Percentiles rank a stretch among this genome's conserved stretches.
Evolutionary conservation across 139 green algal genomes (phyloP).

Genomic region (Ulvella scutata): DNA sequence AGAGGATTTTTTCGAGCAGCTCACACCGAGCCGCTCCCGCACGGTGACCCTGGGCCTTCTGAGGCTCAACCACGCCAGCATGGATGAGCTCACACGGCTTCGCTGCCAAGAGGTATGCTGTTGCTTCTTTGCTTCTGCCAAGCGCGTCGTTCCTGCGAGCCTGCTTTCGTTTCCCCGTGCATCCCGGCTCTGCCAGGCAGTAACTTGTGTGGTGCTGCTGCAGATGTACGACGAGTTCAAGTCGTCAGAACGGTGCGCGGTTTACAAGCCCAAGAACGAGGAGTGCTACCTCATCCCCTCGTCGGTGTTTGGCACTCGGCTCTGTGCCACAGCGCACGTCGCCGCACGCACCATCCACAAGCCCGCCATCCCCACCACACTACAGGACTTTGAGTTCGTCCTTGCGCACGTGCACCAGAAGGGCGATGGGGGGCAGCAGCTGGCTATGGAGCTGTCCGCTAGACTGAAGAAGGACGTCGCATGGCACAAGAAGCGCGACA

Average conservation of each 20-base stretch:
- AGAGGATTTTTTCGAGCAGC: neutral
- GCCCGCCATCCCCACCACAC: neutral
- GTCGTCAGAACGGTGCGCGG: neutral
- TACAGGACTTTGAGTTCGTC: neutral
- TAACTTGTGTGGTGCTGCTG: neutral
- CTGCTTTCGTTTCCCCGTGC: neutral
- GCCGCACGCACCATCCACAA: neutral
- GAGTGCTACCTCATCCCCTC: neutral
- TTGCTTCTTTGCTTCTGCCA: neutral
- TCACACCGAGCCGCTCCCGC: neutral
- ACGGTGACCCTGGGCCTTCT: neutral
- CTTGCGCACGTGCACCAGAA: neutral
- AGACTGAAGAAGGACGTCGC: neutral
- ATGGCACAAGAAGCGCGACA: neutral
- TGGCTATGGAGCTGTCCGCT: neutral
- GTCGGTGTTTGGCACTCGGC: neutral
- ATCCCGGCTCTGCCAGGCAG: neutral
- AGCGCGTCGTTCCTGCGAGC: neutral
- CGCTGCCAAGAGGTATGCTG: neutral
- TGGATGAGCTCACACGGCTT: neutral
- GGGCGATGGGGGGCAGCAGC: neutral
- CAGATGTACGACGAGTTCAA: neutral
- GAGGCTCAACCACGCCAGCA: neutral
- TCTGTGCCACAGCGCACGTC: neutral
- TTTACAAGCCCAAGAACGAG: neutral